These are phyloP conservation scores for Cutaneotrichosporon spelunceum DNA, from an alignment of 1,284 basidiomycete genomes.

Conservation along the genomic window DNA sequence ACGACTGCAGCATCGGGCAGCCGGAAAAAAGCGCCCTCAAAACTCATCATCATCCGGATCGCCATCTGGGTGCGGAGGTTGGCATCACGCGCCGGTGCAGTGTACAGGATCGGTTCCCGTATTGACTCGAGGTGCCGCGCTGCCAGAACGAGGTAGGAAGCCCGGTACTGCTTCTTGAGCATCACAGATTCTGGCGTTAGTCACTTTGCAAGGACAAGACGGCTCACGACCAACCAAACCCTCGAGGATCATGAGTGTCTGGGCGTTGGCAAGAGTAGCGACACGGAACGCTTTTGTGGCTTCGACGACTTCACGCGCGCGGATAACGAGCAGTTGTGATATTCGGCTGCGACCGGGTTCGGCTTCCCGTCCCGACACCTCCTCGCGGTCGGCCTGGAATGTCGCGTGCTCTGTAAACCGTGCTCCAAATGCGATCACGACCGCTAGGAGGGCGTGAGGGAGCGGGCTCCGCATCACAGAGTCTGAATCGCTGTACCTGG, in stretches of 20 bases:
- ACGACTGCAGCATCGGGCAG: conserved; percentile 41
- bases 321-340: conserved; percentile 70
- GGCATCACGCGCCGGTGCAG: conserved; percentile 21
- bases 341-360: conserved; percentile 60
- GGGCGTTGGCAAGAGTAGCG: conserved; percentile 71
- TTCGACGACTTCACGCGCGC: conserved; percentile 78
- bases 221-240: conserved; percentile 41
- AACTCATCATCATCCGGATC: conserved; percentile 60
- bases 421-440: conserved; percentile 86
- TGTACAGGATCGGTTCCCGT: not conserved
- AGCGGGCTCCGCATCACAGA: conserved; percentile 52
- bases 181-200: conserved; percentile 12
- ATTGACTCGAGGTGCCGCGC: conserved; percentile 26
- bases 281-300: conserved; percentile 76
- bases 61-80: conserved; percentile 25
- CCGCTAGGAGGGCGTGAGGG: conserved; percentile 73
- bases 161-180: conserved; percentile 28
- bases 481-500: conserved; percentile 44
- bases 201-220: rapidly evolving
- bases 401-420: conserved; percentile 85
- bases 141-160: conserved; percentile 25
- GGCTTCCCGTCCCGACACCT: conserved; percentile 41
- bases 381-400: conserved; percentile 69
- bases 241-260: conserved; percentile 42
- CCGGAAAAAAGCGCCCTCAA: conserved; percentile 61